Percentiles rank a stretch among this genome's conserved stretches.
Conservation (phyloP, 2,329 filamentous ascomycete species). For the Fusarium nurragi region DNA sequence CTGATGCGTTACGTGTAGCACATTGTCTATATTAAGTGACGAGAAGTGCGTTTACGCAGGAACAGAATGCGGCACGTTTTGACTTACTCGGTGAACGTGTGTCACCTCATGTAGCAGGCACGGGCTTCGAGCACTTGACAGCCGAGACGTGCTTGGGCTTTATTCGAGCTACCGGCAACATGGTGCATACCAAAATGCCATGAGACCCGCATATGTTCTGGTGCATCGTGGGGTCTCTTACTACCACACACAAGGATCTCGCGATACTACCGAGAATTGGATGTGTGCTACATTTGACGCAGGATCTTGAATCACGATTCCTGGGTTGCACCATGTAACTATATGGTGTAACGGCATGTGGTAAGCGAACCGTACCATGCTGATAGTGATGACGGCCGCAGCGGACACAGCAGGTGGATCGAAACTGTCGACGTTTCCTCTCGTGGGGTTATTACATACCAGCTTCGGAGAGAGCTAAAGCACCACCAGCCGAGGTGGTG, state of each 20-base stretch:
- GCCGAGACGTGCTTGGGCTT: constrained; percentile 1
- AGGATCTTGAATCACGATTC: constrained; percentile 13
- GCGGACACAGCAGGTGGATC: constrained; percentile 5
- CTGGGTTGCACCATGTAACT: constrained; percentile 27
- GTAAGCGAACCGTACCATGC: constrained; percentile 20
- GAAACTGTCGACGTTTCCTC: background rate
- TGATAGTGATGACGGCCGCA: background rate
- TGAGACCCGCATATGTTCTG: constrained; percentile 3
- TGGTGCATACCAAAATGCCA: constrained; percentile 5
- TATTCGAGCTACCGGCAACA: background rate
- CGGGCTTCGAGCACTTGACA: background rate
- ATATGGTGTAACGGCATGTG: constrained; percentile 13
- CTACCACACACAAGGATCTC: constrained; percentile 7
- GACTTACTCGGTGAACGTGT: background rate
- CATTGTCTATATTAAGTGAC: constrained; percentile 20
- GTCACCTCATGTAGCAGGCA: background rate
- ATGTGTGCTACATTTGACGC: constrained; percentile 5
- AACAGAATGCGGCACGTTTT: constrained; percentile 11
- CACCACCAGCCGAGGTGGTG: too few species aligned
- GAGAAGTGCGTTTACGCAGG: constrained; percentile 10
- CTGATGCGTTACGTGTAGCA: constrained; percentile 7
- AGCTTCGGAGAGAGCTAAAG: background rate
- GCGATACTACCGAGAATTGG: constrained; percentile 7
- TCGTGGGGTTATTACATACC: background rate
- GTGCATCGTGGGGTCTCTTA: background rate